These are phyloP conservation scores for Tulasnella sp. DNA, from an alignment of 768 basidiomycete species.

Conservation along the genomic window DNA sequence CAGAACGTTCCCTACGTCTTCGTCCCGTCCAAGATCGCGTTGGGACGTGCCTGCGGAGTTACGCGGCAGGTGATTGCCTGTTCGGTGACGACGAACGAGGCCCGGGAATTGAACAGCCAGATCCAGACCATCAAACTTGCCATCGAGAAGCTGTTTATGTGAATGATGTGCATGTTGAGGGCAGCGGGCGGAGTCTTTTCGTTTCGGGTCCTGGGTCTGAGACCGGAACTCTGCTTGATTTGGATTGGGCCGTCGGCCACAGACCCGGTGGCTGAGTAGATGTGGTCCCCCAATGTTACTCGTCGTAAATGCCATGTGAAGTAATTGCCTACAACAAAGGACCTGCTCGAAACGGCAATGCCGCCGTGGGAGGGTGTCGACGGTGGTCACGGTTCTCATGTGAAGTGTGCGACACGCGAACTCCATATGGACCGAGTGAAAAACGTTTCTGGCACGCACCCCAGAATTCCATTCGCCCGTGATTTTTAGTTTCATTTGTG, in stretches of 20 bases:
- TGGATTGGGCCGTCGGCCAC: neutral
- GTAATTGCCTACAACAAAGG: neutral
- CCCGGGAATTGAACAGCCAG: conserved; percentile 83
- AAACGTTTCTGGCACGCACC: neutral
- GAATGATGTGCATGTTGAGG: neutral
- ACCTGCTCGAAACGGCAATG: neutral
- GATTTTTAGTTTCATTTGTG: neutral
- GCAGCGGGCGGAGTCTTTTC: neutral
- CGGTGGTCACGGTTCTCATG: neutral
- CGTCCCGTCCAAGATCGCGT: conserved; percentile 88
- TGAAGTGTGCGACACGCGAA: neutral
- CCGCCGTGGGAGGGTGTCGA: neutral
- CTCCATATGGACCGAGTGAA: neutral
- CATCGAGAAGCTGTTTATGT: conserved; percentile 59
- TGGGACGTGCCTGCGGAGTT: conserved; percentile 95
- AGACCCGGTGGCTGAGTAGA: neutral
- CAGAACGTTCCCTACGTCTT: conserved; percentile 97
- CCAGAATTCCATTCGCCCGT: neutral
- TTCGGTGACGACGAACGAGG: conserved; percentile 94
- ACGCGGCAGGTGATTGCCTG: conserved; percentile 92
- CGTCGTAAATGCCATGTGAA: neutral
- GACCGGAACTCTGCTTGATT: conserved; percentile 6
- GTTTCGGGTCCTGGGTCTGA: neutral
- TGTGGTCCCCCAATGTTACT: neutral
- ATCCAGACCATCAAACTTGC: conserved; percentile 80